Evolutionary conservation across 441 rosid species (phyloP).

Genomic region (Adansonia madagascariensis): DNA sequence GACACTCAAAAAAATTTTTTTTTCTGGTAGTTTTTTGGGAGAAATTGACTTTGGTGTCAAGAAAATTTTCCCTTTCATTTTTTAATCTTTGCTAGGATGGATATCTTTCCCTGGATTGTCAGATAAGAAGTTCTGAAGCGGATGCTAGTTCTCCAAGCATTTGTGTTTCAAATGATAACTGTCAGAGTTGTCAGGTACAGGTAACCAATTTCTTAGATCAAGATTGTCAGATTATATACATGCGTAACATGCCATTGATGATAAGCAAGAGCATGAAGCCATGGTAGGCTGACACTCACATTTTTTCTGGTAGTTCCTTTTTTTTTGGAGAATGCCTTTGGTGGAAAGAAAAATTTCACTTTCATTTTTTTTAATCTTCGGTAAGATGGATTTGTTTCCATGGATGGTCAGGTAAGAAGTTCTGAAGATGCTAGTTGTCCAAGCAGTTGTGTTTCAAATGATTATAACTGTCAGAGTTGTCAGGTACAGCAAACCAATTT

Average conservation of each 20-base stretch:
- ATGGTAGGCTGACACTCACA: conserved; percentile 14
- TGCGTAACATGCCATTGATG: background rate
- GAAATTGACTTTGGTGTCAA: conserved; percentile 6
- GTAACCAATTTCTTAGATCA: background rate
- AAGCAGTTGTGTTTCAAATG: conserved; percentile 13
- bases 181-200: conserved; percentile 31
- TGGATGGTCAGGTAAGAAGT: conserved; percentile 14
- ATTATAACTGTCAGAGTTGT: conserved; percentile 20
- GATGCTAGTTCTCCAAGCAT: conserved; percentile 24
- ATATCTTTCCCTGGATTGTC: background rate
- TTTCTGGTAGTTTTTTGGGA: background rate
- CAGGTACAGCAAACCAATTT: conserved; percentile 23
- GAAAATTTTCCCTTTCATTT: background rate
- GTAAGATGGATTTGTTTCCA: conserved; percentile 7
- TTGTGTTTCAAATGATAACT: conserved; percentile 16
- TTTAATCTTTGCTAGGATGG: background rate
- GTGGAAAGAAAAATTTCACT: background rate
- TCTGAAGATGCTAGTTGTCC: conserved; percentile 20
- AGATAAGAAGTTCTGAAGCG: conserved; percentile 26
- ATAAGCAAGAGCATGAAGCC: conserved; percentile 20
- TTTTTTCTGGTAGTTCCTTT: background rate
- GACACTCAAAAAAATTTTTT: background rate
- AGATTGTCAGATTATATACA: background rate
- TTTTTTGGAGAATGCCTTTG: background rate
- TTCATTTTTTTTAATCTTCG: background rate